phyloP scores from a whole-genome alignment of 1,139 yeast species.

The Suhomyces bokatorum region DNA sequence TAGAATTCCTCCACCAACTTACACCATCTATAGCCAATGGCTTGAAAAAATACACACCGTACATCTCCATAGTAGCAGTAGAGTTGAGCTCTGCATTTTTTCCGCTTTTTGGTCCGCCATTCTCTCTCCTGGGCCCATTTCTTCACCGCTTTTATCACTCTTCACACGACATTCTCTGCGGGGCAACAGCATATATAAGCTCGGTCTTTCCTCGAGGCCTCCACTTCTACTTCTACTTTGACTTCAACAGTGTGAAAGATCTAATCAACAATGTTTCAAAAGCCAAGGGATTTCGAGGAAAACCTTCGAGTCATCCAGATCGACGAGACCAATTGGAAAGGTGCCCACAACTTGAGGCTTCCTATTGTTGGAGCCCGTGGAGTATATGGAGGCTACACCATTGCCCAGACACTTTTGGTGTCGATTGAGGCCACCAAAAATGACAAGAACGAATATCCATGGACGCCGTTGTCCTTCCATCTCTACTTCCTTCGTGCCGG shows the following conservation, averaged over 20 bases:
- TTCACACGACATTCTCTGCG: background rate
- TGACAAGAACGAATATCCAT: conserved; percentile 18
- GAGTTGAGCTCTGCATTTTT: no score
- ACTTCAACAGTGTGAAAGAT: background rate
- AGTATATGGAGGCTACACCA: conserved; percentile 76
- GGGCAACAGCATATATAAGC: background rate
- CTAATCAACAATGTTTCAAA: background rate
- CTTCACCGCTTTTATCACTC: background rate
- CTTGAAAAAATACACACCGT: no score
- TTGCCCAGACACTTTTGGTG: conserved; percentile 71
- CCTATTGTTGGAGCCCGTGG: conserved; percentile 62
- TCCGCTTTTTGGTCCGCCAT: no score
- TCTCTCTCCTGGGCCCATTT: no score
- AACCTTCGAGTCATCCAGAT: conserved; percentile 37
- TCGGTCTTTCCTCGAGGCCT: background rate
- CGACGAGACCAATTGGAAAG: conserved; percentile 32
- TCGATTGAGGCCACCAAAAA: conserved; percentile 46
- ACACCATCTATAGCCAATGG: no score
- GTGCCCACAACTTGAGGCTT: conserved; percentile 39
- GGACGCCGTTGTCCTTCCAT: conserved; percentile 41
- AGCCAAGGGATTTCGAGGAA: conserved; percentile 34
- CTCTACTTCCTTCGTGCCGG: conserved; percentile 51
- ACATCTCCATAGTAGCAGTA: no score
- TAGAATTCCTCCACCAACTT: no score
- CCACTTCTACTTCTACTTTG: background rate